phyloP scores from a whole-genome alignment of 2,329 filamentous ascomycete species.

The Byssothecium circinans region DNA sequence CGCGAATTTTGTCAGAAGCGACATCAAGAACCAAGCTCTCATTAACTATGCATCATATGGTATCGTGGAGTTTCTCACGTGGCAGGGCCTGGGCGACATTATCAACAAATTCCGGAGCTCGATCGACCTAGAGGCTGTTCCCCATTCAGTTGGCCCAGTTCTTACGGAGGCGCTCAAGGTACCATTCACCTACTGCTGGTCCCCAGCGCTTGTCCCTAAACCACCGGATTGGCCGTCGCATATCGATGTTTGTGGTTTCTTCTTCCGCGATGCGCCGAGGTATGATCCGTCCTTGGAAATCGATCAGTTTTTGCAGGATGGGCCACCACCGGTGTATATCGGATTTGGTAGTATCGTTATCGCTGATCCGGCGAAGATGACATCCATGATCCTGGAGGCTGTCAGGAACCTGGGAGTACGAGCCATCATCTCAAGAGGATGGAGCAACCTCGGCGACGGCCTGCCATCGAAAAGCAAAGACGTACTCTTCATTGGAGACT shows the following conservation, averaged over 20 bases:
- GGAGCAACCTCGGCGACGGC: constrained; percentile 48
- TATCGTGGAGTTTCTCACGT: constrained; percentile 54
- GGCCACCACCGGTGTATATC: constrained; percentile 56
- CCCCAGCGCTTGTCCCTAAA: constrained; percentile 37
- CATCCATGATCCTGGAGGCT: constrained; percentile 51
- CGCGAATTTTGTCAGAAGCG: constrained; percentile 47
- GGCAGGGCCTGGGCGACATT: constrained; percentile 53
- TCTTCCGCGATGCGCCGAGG: constrained; percentile 44
- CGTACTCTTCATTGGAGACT: constrained; percentile 64
- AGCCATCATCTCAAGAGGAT: constrained; percentile 58
- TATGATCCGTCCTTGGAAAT: constrained; percentile 48
- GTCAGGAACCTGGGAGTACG: constrained; percentile 41
- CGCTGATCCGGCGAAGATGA: constrained; percentile 52
- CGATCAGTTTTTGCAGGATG: constrained; percentile 50
- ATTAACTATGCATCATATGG: constrained; percentile 52
- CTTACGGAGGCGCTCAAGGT: constrained; percentile 43
- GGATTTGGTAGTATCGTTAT: constrained; percentile 62
- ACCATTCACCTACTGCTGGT: constrained; percentile 52
- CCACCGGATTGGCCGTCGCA: constrained; percentile 17
- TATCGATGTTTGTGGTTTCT: constrained; percentile 50
- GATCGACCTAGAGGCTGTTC: constrained; percentile 47
- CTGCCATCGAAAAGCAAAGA: constrained; percentile 19
- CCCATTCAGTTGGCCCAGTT: constrained; percentile 40
- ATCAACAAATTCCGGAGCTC: constrained; percentile 49
- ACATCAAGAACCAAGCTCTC: too few relatives aligned